phyloP scores from a whole-genome alignment of 257 asterid genomes.

The Solanum dulcamara region DNA sequence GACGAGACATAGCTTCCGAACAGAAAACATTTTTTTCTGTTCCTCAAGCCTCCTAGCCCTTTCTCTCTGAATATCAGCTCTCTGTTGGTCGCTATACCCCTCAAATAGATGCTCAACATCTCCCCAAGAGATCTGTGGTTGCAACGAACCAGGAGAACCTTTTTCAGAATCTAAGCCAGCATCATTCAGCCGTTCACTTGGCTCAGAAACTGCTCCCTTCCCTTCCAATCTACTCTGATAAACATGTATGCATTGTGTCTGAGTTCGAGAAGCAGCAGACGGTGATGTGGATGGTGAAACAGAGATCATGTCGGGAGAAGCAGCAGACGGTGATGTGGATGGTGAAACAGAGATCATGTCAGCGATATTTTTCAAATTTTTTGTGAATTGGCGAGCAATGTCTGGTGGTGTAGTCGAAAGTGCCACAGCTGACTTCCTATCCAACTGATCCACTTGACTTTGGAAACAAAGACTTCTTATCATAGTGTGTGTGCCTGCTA shows the following conservation, averaged over 20 bases:
- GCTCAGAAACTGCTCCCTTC: constrained; percentile 26
- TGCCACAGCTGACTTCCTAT: constrained; percentile 22
- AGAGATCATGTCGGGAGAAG: constrained; percentile 58
- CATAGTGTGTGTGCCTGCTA: constrained; percentile 20
- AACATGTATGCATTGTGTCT: constrained; percentile 26
- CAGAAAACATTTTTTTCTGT: constrained; percentile 83
- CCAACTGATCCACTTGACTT: constrained; percentile 45
- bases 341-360: constrained; percentile 65
- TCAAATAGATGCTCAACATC: constrained; percentile 84
- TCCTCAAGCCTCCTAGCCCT: constrained; percentile 90
- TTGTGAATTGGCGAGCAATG: constrained; percentile 70
- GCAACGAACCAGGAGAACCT: constrained; percentile 38
- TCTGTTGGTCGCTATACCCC: constrained; percentile 78
- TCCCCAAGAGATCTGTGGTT: constrained; percentile 65
- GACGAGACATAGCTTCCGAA: constrained; percentile 83
- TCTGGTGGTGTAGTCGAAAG: constrained; percentile 47
- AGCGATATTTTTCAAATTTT: constrained; percentile 57
- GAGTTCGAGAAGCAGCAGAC: constrained; percentile 23
- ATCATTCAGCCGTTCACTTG: constrained; percentile 27
- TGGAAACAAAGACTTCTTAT: constrained; percentile 21
- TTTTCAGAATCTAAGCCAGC: constrained; percentile 33
- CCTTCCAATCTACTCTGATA: constrained; percentile 29
- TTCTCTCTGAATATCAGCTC: constrained; percentile 85
- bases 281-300: constrained; percentile 42
- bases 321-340: constrained; percentile 14